Evolutionary conservation across 331 rosid genomes (phyloP), one percentile per base, ranked within the genome.

Genomic region (Dryas integrifolia): DNA sequence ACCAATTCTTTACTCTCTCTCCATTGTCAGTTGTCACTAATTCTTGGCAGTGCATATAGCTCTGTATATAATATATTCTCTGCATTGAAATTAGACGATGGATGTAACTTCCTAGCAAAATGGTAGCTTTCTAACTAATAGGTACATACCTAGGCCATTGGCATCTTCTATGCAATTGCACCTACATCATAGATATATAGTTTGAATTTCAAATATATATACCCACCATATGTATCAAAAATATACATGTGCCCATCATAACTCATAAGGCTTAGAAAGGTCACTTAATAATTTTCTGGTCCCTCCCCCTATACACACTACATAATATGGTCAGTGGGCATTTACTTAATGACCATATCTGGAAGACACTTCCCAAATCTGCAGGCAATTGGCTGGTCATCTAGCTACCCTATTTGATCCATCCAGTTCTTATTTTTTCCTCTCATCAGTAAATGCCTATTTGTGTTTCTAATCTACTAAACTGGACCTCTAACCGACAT

Each of bases 131-230:
- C 35, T 30, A 30, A 30, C 3, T 38, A 16, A 4, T 13, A 7
- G 14, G 10, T 9, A 16, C 51, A 16, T 16, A 43, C 51, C 35
- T 24, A 8, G 7, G 50, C 51, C 68, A 16, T 49, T n/a, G 67
- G 43, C 6, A 30, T 16, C 43, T 63, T 43, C 35, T 63, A 35
- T 63, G 51, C 68, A 63, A 63, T 30, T 30, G n/a, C 9, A 43
- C 68, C 68, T 41, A 44, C 68, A 63, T 63, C 51, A 63, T 49
- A 3, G 48, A 38, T 15, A 38, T 15, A 16, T 63, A n/a, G 9
- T 41, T 63, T 63, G 68, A 63, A 63, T 63, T 62, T 63, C 24
- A 61, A 61, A 61, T 35, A 35, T 38, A 47, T 61, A 6, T 61
- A 15, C 24, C 24, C 15, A 61, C 15, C 38, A 58, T 26, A 57